Conservation (phyloP, 2,329 filamentous ascomycete genomes). For the Penicillium sp. region DNA sequence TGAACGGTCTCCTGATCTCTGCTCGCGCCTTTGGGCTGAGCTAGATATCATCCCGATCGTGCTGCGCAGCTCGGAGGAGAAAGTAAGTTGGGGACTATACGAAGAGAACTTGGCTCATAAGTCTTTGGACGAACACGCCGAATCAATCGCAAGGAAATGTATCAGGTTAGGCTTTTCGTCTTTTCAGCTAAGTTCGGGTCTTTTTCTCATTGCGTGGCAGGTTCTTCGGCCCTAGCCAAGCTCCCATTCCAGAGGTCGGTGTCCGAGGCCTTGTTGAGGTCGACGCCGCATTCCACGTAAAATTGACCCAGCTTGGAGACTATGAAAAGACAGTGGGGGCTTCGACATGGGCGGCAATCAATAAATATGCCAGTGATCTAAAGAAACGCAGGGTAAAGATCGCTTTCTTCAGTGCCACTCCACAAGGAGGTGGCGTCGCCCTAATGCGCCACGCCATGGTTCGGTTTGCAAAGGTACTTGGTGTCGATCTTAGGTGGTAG, state of each 20-base stretch:
- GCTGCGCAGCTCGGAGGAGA: constrained; percentile 36
- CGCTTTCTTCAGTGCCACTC: constrained; percentile 75
- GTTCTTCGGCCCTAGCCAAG: constrained; percentile 68
- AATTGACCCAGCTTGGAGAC: constrained; percentile 47
- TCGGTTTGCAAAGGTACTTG: constrained; percentile 64
- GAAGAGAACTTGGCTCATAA: constrained; percentile 36
- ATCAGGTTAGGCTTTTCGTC: constrained; percentile 53
- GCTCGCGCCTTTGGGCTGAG: constrained; percentile 70
- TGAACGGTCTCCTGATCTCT: constrained; percentile 55
- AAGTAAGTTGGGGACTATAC: not conserved
- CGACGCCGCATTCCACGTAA: constrained; percentile 62
- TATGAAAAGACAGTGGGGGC: constrained; percentile 56
- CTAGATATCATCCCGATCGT: constrained; percentile 72
- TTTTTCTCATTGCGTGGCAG: constrained; percentile 37
- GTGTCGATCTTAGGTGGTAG: constrained; percentile 71
- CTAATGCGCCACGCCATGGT: constrained; percentile 75
- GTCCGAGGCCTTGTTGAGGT: constrained; percentile 68
- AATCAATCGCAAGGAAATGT: constrained; percentile 75
- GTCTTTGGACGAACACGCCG: constrained; percentile 72
- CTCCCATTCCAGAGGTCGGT: constrained; percentile 64
- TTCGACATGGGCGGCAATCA: constrained; percentile 41
- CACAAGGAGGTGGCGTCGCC: constrained; percentile 73
- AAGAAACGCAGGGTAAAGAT: constrained; percentile 64
- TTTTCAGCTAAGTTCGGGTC: not conserved
- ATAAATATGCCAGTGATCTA: constrained; percentile 44